Conservation (phyloP, 2,329 filamentous ascomycete species). For the Aspergillus jensenii region DNA sequence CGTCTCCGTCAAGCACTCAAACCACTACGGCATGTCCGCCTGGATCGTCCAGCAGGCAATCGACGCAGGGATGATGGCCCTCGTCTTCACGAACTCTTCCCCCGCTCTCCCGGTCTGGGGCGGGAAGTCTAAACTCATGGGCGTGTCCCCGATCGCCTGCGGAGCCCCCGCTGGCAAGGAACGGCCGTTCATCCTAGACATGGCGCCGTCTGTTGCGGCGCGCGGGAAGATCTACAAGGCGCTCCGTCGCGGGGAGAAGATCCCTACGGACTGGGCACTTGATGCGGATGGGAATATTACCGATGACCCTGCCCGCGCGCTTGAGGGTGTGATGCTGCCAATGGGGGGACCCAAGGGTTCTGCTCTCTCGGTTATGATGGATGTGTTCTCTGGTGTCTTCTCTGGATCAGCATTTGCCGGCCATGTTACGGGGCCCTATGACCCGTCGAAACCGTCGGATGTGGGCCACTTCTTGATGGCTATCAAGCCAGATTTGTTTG, state of each 20-base stretch:
- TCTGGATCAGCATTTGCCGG: constrained; percentile 78
- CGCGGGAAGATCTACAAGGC: constrained; percentile 49
- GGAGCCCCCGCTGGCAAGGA: constrained; percentile 66
- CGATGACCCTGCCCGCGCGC: constrained; percentile 67
- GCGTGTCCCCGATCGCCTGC: constrained; percentile 71
- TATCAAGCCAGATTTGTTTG: constrained; percentile 72
- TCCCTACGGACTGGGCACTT: constrained; percentile 65
- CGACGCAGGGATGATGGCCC: constrained; percentile 67
- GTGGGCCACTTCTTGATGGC: constrained; percentile 74
- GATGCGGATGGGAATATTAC: constrained; percentile 69
- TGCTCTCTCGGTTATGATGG: constrained; percentile 80
- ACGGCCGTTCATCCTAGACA: constrained; percentile 58
- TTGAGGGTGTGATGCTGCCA: constrained; percentile 78
- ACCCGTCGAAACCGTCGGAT: constrained; percentile 65
- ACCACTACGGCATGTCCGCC: constrained; percentile 81
- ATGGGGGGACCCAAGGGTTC: constrained; percentile 85
- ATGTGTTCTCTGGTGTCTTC: constrained; percentile 76
- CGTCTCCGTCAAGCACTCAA: constrained; percentile 72
- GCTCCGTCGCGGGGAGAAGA: constrained; percentile 41
- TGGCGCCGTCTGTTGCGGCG: constrained; percentile 48
- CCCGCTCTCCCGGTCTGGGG: constrained; percentile 73
- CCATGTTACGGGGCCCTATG: constrained; percentile 74
- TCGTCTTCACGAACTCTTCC: constrained; percentile 71
- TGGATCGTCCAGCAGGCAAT: constrained; percentile 78
- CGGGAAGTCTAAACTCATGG: constrained; percentile 67